Base-by-base conservation (phyloP, 192 early-diverging fungal genomes). In the Backusella liffmaniae region DNA sequence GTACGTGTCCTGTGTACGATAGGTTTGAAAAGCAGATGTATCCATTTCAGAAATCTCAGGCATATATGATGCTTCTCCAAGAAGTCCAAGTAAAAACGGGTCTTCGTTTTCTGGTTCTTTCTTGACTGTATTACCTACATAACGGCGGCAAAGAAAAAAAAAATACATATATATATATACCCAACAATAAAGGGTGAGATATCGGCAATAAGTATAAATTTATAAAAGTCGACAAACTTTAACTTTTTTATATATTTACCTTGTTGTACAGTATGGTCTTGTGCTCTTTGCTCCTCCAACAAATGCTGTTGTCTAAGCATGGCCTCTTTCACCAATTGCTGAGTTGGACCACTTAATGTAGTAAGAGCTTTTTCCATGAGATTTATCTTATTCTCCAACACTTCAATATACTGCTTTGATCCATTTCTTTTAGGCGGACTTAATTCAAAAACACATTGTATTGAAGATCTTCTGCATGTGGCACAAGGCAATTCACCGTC, bases 351-450 rank as follows among this genome's bases (percentile, higher is more conserved):
- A 15, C 53, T 41, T 65, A 73, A 21, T 23, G 72, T 41, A 35
- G n/a, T 56, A 15, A 73, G 23, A 1, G 72, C 72, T 29, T 65
- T 73, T 37, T 73, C 72, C 35, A 73, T 65, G 18, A 73, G 18
- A 7, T 12, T 39, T 23, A 73, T 18, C 26, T 56, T 34, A 37
- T 37, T 65, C 34, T 73, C 72, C 29, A 73, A 36, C 10, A 35
- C 21, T n/a, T 73, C 72, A 41, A 73, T 39, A 41, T 73, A 73
- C 18, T 73, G 72, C 35, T 73, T 73, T 26, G 72, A 65, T 39
- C 53, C 34, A 49, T 56, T 56, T 73, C 72, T 37, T 26, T 73
- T 73, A 35, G 72, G 72, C 37, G 72, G 32, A 26, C 53, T 65
- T 26, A 12, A 65, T 39, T 56, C 72, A 73, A 73, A 73, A 26